These are phyloP conservation scores for Eimeria sp. DNA, from an alignment of 169 alveolate species.

Conservation along the genomic window DNA sequence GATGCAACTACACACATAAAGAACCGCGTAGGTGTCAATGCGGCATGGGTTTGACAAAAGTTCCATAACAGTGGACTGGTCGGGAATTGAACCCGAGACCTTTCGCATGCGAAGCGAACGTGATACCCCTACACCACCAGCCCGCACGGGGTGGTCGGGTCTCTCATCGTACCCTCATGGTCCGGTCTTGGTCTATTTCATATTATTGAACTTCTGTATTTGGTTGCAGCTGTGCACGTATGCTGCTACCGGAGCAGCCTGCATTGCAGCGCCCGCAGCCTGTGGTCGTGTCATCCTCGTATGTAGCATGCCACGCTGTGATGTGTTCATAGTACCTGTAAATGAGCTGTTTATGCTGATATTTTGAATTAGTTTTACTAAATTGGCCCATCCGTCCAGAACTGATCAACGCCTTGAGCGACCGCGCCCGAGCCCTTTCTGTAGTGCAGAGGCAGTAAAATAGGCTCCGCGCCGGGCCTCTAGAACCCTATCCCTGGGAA, in stretches of 20 bases:
- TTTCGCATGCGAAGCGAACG: slow-evolving; percentile 91
- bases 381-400: background rate
- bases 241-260: background rate
- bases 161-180: background rate
- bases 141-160: slow-evolving; percentile 62
- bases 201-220: background rate
- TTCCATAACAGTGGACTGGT: slow-evolving; percentile 86
- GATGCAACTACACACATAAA: background rate
- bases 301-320: background rate
- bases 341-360: background rate
- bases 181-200: background rate
- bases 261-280: background rate
- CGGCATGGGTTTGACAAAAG: too few relatives aligned
- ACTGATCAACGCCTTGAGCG: background rate
- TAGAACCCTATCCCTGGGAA: too few relatives aligned
- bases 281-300: background rate
- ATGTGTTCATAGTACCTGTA: background rate
- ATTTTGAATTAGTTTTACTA: background rate
- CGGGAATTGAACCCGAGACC: slow-evolving; percentile 93
- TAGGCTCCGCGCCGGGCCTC: too few relatives aligned
- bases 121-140: slow-evolving; percentile 92
- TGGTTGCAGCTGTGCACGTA: background rate
- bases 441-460: too few relatives aligned
- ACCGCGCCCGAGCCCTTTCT: background rate
- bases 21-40: too few relatives aligned